Base-by-base conservation (phyloP, 805 yeast genomes). In the Saccharomycopsis capsularis region DNA sequence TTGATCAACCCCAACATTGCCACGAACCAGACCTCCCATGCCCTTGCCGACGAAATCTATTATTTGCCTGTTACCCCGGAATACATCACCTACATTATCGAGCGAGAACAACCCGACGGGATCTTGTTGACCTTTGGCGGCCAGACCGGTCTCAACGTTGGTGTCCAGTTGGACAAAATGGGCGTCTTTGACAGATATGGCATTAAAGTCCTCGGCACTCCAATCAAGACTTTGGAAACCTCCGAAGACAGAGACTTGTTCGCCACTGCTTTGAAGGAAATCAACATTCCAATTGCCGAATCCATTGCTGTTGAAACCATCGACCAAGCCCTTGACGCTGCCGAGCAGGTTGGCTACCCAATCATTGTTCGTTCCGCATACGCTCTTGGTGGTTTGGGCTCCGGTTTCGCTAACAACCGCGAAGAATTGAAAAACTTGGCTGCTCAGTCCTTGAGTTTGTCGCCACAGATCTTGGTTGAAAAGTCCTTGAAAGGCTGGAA, bases 401-500 rank as follows among this genome's bases (percentile, higher is more conserved):
- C 98, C 29, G 99, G 99, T 37, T 91, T 91, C 63, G 99, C 99
- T 50, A 75, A 77, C 58, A 82, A 87, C 66, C 81, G 77, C 55
- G 75, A 76, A 50, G 98, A 93, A 68, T 77, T 91, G 62, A 50
- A 80, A 66, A 84, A 91, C 69, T 75, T 91, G 66, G 84, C 96
- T 41, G 78, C 96, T 27, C 95, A 87, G 68, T 86, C 96, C 1
- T 74, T 91, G 55, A 81, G 95, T 24, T 70, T 90, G 55, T 80
- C 98, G 19, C 97, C 97, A 45, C 99, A 91, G 74, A 89, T 91
- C 58, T 73, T 91, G 59, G 98, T 91, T 55, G 99, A 91, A 70
- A 90, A 85, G 74, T 91, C 98, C 4, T 74, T 91, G 70, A 91
- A 90, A 74, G 99, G 99, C 56, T 91, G 99, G 99, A 91, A 91